Evolutionary conservation across 768 basidiomycete genomes (phyloP), one percentile per base, ranked within the genome.

Genomic region (Boletellus sp.): DNA sequence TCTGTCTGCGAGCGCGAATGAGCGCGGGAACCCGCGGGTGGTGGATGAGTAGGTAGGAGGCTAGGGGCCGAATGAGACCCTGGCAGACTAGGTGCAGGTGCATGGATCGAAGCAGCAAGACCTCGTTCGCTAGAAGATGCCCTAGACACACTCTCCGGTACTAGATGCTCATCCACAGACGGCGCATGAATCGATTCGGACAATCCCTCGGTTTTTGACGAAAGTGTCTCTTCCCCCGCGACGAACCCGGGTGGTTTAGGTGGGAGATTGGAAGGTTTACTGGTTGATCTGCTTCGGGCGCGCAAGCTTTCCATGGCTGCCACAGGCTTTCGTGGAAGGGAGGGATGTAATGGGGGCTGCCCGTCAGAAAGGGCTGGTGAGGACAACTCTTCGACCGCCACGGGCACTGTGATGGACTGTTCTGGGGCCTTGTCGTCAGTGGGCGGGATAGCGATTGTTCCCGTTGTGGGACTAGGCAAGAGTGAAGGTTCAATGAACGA

Each of bases 1-100:
- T 80, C 71, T 15, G 83, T 83, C 41, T 80, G 80, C 32, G 83
- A 75, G 15, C 84, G 78, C 8, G 67, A 72, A 55, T 87, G 83
- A 22, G 67, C 57, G 23, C 56, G 71, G 36, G 64, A 51, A 24
- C 55, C 43, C 12, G 64, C 45, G 35, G 67, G 45, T 22, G 64
- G 42, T 50, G 63, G 20, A 23, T 72, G 61, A 54, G 63, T 64
- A 13, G 78, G 71, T 17, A 64, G 36, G 34, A 65, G 54, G 32
- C 44, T 61, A 34, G 68, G 59, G 10, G 74, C 70, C 20, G 76
- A 75, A 47, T 63, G 59, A 20, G 63, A 63, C 33, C 65, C 67
- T 16, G 78, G 72, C 36, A 75, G 56, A 26, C 67, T 64, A 40
- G 56, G 42, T 49, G 70, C 61, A 38, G 78, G 77, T 1, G 83